Conservation (phyloP, 2,329 filamentous ascomycete species). For the Emydomyces testavorans region DNA sequence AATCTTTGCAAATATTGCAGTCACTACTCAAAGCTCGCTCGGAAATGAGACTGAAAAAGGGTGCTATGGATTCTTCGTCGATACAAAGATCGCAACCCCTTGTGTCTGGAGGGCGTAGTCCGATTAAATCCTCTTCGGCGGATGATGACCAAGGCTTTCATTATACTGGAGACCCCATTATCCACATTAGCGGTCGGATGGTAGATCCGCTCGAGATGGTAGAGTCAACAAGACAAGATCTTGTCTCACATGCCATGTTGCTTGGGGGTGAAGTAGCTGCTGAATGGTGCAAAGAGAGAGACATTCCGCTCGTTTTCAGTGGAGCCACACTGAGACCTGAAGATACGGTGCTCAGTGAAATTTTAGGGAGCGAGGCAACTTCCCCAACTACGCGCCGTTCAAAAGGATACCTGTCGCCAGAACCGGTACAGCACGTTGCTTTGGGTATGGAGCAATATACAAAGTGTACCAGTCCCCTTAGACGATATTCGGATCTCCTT, state of each 20-base stretch:
- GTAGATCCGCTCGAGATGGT: conserved; percentile 29
- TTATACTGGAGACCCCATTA: conserved; percentile 34
- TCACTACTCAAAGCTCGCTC: conserved; percentile 32
- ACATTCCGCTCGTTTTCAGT: conserved; percentile 42
- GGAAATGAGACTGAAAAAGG: conserved; percentile 28
- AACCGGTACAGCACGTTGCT: conserved; percentile 39
- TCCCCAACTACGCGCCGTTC: conserved; percentile 18
- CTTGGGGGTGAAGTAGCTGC: conserved; percentile 43
- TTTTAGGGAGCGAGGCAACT: conserved; percentile 26
- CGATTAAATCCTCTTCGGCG: conserved; percentile 22
- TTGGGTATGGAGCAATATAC: conserved; percentile 45
- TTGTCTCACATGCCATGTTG: conserved; percentile 44
- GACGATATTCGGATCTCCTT: conserved; percentile 50
- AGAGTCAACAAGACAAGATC: conserved; percentile 30
- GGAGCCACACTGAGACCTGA: conserved; percentile 29
- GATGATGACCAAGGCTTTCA: conserved; percentile 20
- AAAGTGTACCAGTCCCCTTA: conserved; percentile 50
- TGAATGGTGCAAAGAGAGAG: conserved; percentile 41
- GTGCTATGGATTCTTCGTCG: conserved; percentile 28
- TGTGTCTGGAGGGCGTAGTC: conserved; percentile 20
- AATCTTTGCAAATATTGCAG: conserved; percentile 27
- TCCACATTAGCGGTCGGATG: conserved; percentile 24
- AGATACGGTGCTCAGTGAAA: conserved; percentile 11
- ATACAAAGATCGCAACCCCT: conserved; percentile 13
- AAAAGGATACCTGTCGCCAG: conserved; percentile 35